These are phyloP conservation scores for Lentinula sp. DNA, from an alignment of 768 basidiomycete species.

Conservation along the genomic window DNA sequence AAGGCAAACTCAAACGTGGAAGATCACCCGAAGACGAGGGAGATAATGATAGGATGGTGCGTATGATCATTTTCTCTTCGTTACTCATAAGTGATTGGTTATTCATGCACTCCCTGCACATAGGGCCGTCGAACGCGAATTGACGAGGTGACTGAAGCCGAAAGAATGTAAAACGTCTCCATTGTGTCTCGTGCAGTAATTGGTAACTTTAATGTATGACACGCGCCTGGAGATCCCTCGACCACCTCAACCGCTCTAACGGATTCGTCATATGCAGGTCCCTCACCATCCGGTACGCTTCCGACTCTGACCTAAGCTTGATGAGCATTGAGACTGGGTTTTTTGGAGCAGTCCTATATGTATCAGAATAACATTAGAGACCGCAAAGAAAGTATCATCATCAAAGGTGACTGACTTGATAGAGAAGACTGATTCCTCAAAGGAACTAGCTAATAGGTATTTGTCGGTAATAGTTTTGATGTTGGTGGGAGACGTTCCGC, in stretches of 20 bases:
- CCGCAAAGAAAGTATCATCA: conserved; percentile 23
- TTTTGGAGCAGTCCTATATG: conserved; percentile 20
- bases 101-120: not conserved
- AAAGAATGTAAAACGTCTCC: conserved; percentile 52
- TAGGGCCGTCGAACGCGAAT: conserved; percentile 56
- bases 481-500: conserved; percentile 17
- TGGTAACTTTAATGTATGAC: conserved; percentile 39
- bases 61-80: conserved; percentile 16
- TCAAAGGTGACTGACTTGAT: conserved; percentile 19
- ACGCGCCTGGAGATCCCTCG: conserved; percentile 39
- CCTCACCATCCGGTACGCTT: conserved; percentile 67
- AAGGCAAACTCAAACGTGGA: conserved; percentile 54
- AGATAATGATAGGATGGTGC: conserved; percentile 49
- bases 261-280: conserved; percentile 53
- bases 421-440: not conserved
- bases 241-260: conserved; percentile 26
- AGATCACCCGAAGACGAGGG: conserved; percentile 78
- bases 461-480: not conserved
- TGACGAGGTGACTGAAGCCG: conserved; percentile 62
- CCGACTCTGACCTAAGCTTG: conserved; percentile 53
- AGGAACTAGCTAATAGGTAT: conserved; percentile 1
- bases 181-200: not conserved
- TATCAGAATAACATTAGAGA: not conserved
- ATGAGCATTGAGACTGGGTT: conserved; percentile 36
- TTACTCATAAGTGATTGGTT: not conserved